Conservation (phyloP, 169 alveolate genomes). For the Miamiensis avidus region DNA sequence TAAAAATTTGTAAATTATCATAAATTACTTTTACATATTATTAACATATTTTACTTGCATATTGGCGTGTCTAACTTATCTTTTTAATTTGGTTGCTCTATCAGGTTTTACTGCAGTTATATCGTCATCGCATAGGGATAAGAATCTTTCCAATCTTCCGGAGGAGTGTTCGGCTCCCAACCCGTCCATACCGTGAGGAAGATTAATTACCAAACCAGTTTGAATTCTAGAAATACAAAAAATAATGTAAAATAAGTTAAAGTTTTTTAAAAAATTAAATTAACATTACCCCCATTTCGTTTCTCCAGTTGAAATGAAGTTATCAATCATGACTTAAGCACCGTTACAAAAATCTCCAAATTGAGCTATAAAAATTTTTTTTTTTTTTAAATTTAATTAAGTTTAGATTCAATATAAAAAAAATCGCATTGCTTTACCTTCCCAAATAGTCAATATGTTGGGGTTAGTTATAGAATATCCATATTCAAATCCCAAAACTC, state of each 20-base stretch:
- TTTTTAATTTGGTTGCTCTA: constrained; percentile 53
- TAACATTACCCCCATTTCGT: constrained; percentile 94
- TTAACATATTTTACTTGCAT: constrained; percentile 4
- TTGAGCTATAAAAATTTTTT: constrained; percentile 69
- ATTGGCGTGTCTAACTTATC: constrained; percentile 51
- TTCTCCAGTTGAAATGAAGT: constrained; percentile 93
- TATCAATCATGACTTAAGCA: constrained; percentile 94
- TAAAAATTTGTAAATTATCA: constrained; percentile 54
- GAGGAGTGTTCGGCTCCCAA: constrained; percentile 97
- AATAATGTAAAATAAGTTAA: not conserved
- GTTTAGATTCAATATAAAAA: too few species aligned
- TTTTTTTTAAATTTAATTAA: too few species aligned
- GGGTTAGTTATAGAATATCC: constrained; percentile 95
- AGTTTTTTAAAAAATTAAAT: too few species aligned
- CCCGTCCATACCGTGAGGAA: constrained; percentile 98
- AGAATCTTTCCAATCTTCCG: constrained; percentile 80
- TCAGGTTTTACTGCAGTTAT: constrained; percentile 77
- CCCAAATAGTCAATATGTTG: constrained; percentile 90
- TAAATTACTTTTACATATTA: constrained; percentile 39
- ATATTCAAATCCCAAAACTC: constrained; percentile 94
- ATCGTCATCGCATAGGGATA: constrained; percentile 87
- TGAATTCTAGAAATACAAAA: constrained; percentile 44
- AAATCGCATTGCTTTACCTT: too few species aligned
- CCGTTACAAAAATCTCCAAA: constrained; percentile 98
- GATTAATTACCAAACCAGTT: constrained; percentile 87